Evolutionary conservation across 2,329 filamentous ascomycete species (phyloP).

Genomic region (Colletotrichum costaricense): DNA sequence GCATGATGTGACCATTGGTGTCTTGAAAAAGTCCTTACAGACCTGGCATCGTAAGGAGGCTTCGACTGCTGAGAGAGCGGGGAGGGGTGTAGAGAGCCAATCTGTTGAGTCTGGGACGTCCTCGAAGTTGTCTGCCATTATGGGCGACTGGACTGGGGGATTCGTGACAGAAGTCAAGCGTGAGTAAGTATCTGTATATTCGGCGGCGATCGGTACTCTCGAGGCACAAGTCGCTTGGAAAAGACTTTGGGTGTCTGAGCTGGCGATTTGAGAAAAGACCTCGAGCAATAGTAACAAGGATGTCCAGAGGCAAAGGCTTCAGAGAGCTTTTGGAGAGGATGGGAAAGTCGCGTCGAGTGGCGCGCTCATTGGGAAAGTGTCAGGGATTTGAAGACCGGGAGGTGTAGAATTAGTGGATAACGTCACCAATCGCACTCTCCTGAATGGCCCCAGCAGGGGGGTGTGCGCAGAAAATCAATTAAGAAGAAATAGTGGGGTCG

Average conservation of each 20-base stretch:
- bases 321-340: neutral
- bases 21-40: slow-evolving; percentile 97
- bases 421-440: slow-evolving; percentile 1
- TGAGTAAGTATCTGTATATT: neutral
- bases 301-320: neutral
- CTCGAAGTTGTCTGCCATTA: slow-evolving; percentile 49
- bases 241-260: neutral
- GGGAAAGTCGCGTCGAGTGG: slow-evolving; percentile 30
- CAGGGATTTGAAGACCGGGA: neutral
- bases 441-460: neutral
- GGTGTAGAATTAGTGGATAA: slow-evolving; percentile 14
- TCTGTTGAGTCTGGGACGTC: slow-evolving; percentile 83
- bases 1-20: slow-evolving; percentile 94
- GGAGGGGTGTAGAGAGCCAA: slow-evolving; percentile 79
- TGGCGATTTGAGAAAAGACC: neutral
- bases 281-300: neutral
- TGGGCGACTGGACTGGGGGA: neutral
- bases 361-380: slow-evolving; percentile 7
- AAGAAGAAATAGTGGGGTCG: slow-evolving; percentile 9
- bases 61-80: slow-evolving; percentile 78
- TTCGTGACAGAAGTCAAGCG: neutral
- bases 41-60: slow-evolving; percentile 92
- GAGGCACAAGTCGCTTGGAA: neutral
- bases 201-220: neutral
- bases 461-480: slow-evolving; percentile 32